phyloP scores from a whole-genome alignment of 2,329 filamentous ascomycete species.

The Aspergillus viridinutans region DNA sequence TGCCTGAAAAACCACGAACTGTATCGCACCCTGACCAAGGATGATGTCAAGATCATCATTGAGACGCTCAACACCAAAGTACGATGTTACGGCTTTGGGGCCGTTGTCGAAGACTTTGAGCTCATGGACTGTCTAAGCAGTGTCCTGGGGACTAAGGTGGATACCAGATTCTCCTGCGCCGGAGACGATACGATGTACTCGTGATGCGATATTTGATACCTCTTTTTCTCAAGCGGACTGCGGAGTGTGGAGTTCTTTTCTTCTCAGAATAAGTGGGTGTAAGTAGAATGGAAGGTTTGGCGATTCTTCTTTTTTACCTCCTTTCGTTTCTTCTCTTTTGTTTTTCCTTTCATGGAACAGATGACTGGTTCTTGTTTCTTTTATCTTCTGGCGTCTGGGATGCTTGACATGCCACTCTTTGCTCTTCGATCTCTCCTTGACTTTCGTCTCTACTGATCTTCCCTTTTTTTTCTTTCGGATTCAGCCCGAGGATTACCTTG shows the following conservation, averaged over 20 bases:
- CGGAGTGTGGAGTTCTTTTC: not conserved
- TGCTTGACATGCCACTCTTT: not conserved
- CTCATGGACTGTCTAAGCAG: constrained; percentile 68
- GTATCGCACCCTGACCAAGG: constrained; percentile 59
- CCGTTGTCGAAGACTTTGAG: constrained; percentile 65
- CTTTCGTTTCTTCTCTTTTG: not conserved
- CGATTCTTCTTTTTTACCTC: not conserved
- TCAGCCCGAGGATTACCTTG: not conserved
- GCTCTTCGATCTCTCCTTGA: not conserved
- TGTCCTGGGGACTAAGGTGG: constrained; percentile 50
- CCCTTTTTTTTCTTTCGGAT: not conserved
- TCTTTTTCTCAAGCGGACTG: not conserved
- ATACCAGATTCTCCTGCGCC: constrained; percentile 20
- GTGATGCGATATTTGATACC: constrained; percentile 11
- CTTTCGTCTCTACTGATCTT: not conserved
- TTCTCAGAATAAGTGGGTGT: not conserved
- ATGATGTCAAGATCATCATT: constrained; percentile 68
- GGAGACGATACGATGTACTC: constrained; percentile 33
- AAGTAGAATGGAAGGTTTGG: not conserved
- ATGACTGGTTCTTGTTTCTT: not conserved
- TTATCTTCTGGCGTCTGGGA: not conserved
- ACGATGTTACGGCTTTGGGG: constrained; percentile 81
- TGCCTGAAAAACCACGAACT: constrained; percentile 70
- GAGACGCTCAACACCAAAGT: constrained; percentile 75
- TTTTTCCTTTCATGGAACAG: not conserved